Evolutionary conservation across 2,329 filamentous ascomycete genomes (phyloP).

Genomic region (Aureobasidium sp.): DNA sequence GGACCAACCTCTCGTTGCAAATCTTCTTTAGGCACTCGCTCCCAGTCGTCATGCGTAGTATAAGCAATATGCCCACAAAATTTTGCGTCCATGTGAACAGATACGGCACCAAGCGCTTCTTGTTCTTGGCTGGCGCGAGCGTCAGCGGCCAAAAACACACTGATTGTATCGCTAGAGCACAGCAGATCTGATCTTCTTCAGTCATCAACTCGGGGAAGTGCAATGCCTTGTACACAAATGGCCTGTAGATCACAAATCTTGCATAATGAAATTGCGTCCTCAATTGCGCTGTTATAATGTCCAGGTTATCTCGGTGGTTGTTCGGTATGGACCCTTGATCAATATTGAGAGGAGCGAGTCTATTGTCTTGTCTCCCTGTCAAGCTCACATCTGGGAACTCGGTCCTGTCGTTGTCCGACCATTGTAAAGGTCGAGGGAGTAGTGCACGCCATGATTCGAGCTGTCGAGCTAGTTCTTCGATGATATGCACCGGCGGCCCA

Average conservation of each 20-base stretch:
- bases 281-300: constrained; percentile 49
- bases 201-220: constrained; percentile 49
- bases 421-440: constrained; percentile 47
- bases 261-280: constrained; percentile 52
- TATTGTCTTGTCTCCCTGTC: constrained; percentile 19
- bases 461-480: constrained; percentile 45
- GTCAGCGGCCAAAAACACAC: constrained; percentile 53
- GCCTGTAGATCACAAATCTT: constrained; percentile 49
- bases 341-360: constrained; percentile 38
- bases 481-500: constrained; percentile 33
- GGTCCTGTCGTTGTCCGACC: constrained; percentile 46
- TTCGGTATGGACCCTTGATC: constrained; percentile 37
- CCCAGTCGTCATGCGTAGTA: constrained; percentile 48
- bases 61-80: constrained; percentile 49
- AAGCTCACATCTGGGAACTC: constrained; percentile 30
- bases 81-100: constrained; percentile 57
- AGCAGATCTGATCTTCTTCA: constrained; percentile 45
- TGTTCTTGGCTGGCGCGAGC: constrained; percentile 47
- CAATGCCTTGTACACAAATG: constrained; percentile 52
- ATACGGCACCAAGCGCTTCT: constrained; percentile 51
- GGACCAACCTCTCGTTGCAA: constrained; percentile 39
- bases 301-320: constrained; percentile 44
- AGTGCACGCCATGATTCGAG: constrained; percentile 51
- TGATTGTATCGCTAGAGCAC: constrained; percentile 49
- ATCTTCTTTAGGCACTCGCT: constrained; percentile 44